phyloP scores from a whole-genome alignment of 2,329 filamentous ascomycete species.

The Xylariales sp. region DNA sequence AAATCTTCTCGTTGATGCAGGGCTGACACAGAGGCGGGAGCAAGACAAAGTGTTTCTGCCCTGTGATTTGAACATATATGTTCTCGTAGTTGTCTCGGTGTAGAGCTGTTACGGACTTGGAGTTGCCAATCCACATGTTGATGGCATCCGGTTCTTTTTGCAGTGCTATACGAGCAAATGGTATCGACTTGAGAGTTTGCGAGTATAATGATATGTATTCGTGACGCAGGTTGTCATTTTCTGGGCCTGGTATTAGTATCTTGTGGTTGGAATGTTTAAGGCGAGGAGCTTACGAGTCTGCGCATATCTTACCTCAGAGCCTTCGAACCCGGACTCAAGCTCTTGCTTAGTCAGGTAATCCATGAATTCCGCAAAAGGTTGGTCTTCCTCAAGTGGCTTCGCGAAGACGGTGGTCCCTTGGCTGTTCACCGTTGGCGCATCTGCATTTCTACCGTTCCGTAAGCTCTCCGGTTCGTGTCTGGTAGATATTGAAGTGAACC shows the following conservation, averaged over 20 bases:
- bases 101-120: conserved; percentile 62
- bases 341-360: conserved; percentile 57
- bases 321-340: conserved; percentile 26
- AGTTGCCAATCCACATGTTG: conserved; percentile 80
- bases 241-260: conserved; percentile 29
- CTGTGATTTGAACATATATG: conserved; percentile 71
- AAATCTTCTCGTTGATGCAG: conserved; percentile 59
- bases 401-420: conserved; percentile 49
- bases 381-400: conserved; percentile 65
- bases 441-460: conserved; percentile 35
- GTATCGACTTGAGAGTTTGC: conserved; percentile 59
- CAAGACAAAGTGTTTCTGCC: conserved; percentile 69
- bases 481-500: conserved; percentile 17
- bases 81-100: conserved; percentile 87
- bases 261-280: neutral
- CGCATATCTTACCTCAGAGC: conserved; percentile 60
- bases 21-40: conserved; percentile 67
- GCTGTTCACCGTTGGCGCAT: conserved; percentile 42
- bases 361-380: conserved; percentile 60
- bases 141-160: conserved; percentile 64
- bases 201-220: conserved; percentile 63
- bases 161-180: conserved; percentile 70
- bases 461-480: conserved; percentile 5
- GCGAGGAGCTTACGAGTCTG: conserved; percentile 58
- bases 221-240: conserved; percentile 75